Conservation (phyloP, 148 eudicot genomes). For the Fagopyrum esculentum region DNA sequence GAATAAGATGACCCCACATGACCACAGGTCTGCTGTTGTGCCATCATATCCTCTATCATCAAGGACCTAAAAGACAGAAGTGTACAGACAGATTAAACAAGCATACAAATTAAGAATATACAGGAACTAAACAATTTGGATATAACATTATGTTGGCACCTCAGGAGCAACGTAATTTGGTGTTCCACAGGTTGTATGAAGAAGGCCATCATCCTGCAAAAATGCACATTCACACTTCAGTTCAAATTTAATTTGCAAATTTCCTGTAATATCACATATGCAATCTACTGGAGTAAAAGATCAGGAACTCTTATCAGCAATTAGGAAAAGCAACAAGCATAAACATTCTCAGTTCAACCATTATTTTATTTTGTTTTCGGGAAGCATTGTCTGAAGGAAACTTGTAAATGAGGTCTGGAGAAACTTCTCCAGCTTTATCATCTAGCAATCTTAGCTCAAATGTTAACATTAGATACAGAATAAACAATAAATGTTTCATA, state of each 20-base stretch:
- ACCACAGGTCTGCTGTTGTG: constrained; percentile 96
- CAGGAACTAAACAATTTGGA: background rate
- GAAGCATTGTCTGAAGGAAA: background rate
- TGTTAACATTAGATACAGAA: no score
- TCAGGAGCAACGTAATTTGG: constrained; percentile 99
- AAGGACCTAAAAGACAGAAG: constrained; percentile 46
- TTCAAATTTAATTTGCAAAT: background rate
- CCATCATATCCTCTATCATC: constrained; percentile 94
- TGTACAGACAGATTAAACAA: constrained; percentile 11
- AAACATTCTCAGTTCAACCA: background rate
- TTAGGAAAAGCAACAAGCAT: background rate
- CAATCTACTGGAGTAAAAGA: background rate
- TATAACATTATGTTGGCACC: constrained; percentile 26
- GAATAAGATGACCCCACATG: constrained; percentile 95
- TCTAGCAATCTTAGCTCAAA: no score
- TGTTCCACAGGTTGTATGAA: constrained; percentile 98
- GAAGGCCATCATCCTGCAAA: constrained; percentile 84
- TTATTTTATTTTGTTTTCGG: no score
- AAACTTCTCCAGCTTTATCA: no score
- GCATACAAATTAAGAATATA: background rate
- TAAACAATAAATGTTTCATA: no score
- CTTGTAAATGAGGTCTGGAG: background rate
- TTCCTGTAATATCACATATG: background rate
- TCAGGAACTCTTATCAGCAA: background rate
- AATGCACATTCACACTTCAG: constrained; percentile 9